Conservation (phyloP, 2,329 filamentous ascomycete species). For the Colletotrichum sp. region DNA sequence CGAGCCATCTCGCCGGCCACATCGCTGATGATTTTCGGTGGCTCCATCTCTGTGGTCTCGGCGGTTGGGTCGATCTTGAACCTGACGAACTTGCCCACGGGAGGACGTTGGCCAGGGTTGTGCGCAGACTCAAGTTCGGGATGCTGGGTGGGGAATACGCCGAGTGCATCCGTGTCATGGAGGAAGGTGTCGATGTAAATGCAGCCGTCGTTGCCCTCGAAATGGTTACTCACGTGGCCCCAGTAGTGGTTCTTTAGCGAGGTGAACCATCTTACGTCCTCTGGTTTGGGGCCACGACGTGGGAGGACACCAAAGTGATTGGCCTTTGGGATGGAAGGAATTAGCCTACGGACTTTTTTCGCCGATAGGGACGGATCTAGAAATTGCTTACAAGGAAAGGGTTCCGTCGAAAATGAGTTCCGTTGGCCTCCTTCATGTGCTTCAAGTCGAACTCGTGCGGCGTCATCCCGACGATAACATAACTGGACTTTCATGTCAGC, state of each 20-base stretch:
- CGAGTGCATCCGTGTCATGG: not conserved
- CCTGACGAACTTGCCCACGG: not conserved
- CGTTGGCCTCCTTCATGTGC: not conserved
- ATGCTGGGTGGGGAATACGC: not conserved
- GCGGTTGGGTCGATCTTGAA: not conserved
- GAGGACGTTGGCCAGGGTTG: not conserved
- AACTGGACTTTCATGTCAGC: not conserved
- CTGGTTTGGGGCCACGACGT: rapidly evolving
- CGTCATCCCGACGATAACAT: not conserved
- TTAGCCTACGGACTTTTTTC: not conserved
- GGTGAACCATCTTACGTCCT: not conserved
- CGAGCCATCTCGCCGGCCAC: not conserved
- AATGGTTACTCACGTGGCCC: not conserved
- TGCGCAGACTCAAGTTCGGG: not conserved
- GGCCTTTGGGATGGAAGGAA: rapidly evolving
- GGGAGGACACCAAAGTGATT: not conserved
- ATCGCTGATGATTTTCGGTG: not conserved
- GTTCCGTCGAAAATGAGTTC: not conserved
- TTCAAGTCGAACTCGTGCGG: not conserved
- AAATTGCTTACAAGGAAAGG: not conserved
- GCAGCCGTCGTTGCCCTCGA: not conserved
- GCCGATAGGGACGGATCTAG: too few relatives aligned
- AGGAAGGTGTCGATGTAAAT: not conserved
- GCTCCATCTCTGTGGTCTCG: not conserved
- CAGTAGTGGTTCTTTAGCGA: not conserved